Conservation (phyloP, 371 early-diverging fungal genomes). For the Syncephalastrum monosporum region DNA sequence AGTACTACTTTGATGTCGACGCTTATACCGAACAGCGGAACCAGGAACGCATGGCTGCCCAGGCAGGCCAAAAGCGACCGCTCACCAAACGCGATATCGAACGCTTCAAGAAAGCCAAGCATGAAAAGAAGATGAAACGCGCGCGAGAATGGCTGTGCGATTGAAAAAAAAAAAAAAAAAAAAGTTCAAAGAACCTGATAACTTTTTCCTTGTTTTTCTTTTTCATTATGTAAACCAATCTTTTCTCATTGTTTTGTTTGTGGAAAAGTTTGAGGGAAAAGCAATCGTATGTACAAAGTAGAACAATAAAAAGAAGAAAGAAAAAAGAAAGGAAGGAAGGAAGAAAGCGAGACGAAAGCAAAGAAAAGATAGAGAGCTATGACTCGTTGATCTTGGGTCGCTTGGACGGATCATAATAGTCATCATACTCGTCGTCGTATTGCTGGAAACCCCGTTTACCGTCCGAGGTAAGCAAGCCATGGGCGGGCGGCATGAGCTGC, state of each 20-base stretch:
- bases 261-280: too few species aligned
- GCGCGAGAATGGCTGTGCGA: conserved; percentile 42
- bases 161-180: conserved; percentile 8
- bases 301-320: too few species aligned
- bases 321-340: background rate
- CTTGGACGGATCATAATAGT: background rate
- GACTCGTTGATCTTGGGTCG: background rate
- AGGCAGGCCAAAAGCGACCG: conserved; percentile 19
- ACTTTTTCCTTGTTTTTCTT: too few species aligned
- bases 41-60: conserved; percentile 11
- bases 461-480: background rate
- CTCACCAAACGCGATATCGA: conserved; percentile 42
- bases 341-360: background rate
- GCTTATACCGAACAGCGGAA: conserved; percentile 40
- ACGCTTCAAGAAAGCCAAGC: conserved; percentile 40
- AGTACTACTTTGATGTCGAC: conserved; percentile 50
- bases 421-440: background rate
- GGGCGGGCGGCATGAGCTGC: background rate
- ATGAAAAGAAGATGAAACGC: conserved; percentile 43
- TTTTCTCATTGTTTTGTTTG: too few species aligned
- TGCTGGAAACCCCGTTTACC: background rate
- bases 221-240: too few species aligned
- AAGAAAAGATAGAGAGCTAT: background rate
- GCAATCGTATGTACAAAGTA: too few species aligned
- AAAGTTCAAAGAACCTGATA: too few species aligned